Evolutionary conservation across 2,329 filamentous ascomycete species (phyloP), one percentile per base, ranked within the genome.

Genomic region (Calonectria multiphialidica): DNA sequence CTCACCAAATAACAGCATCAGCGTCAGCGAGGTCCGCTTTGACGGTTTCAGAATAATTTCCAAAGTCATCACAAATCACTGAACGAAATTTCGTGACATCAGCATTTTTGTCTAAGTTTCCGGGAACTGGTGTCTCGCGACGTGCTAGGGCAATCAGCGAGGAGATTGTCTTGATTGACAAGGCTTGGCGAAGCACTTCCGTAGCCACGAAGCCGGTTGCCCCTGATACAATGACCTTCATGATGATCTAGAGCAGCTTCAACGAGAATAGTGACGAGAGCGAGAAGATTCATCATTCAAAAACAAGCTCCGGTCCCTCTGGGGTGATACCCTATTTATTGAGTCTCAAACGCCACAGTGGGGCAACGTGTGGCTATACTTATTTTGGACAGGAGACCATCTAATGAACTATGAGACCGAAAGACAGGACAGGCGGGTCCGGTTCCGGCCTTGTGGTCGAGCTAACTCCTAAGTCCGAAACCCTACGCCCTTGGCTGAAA

Each of bases 181-280:
- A 77, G 25, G 83, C 83, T 65, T 87, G 86, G 15, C 85, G 85
- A 55, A 88, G 74, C 30, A 88, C 71, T 66, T 88, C 86, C 42
- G 75, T 81, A 44, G 80, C 87, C 2, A 88, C 80, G 47, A 83
- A 85, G 66, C 86, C 86, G 0, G 83, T 86, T 5, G 84, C 83
- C 2, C 86, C 86, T 13, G 82, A 79, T 18, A 87, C 76, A 28
- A 87, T 82, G 47, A 87, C 77, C 72, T 87, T 88, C 86, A 87
- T 87, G 7, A 13, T 30, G 23, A 13, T 16, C 4, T 8, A 45
- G 21, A 25, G 23, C 6, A 18, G n/a, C 4, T 1, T 42, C 1
- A 9, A 13, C n/a, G 37, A 10, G 4, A 25, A 33, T 13, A 15
- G 7, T 7, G 37, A 42, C n/a, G 35, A 13, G 33, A 47, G 2